Evolutionary conservation across 129 eudicot genomes (phyloP).

Genomic region (Helianthus tuberosus): DNA sequence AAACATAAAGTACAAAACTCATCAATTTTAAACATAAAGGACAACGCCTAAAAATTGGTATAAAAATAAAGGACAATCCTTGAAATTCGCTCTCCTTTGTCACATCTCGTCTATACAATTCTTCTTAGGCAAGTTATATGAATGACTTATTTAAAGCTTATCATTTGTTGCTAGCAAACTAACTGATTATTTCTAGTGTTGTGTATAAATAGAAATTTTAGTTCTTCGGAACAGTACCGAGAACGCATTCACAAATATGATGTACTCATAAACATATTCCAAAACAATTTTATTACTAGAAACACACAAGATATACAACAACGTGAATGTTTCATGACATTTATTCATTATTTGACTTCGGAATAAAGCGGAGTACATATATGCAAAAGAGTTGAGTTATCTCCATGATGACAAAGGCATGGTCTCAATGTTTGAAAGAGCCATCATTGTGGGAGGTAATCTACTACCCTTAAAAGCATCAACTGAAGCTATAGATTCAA

Average conservation of each 20-base stretch:
- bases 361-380: no score
- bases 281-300: not conserved
- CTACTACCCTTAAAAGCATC: conserved; percentile 46
- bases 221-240: not conserved
- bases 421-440: conserved; percentile 47
- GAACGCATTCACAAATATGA: not conserved
- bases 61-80: no score
- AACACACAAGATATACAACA: not conserved
- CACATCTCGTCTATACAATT: no score
- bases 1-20: no score
- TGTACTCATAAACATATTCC: not conserved
- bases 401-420: conserved; percentile 49
- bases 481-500: conserved; percentile 39
- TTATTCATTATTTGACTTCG: not conserved
- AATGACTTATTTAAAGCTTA: no score
- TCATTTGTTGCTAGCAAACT: no score
- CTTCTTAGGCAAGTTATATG: no score
- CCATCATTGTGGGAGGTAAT: not conserved
- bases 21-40: no score
- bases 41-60: no score
- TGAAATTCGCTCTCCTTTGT: no score
- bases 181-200: not conserved
- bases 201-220: no score
- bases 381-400: not conserved
- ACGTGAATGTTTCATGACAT: not conserved